Base-by-base conservation (phyloP, 2,329 filamentous ascomycete genomes). In the Fusarium subtropicale region DNA sequence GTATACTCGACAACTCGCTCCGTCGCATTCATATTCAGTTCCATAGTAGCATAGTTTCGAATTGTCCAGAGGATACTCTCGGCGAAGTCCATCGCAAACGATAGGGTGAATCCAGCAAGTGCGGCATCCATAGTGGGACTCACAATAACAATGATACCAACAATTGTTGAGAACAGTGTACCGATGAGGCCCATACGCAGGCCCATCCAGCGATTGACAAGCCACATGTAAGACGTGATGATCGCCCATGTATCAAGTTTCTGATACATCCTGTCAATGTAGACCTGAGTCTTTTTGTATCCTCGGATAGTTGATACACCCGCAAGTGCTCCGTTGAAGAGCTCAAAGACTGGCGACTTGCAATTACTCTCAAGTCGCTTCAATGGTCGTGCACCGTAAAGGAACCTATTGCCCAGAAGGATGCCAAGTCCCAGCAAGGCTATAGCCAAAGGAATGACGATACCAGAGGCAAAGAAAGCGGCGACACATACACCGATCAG, bases 301-400 rank as follows among this genome's bases (percentile, higher is more conserved):
- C 91, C 90, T 15, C 92, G 88, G 54, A 96, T 92, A 0, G 92
- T 94, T 2, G 88, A 84, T 20, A 96, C 87, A 7, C 92, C 92
- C 0, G 87, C 86, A 12, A 95, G 84, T 1, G 91, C 88, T 2
- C 91, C 89, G 13, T 90, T 90, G 72, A 95, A 94, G 66, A 92
- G 89, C 76, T 95, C 92, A 71, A 93, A 94, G 1, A 95, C 88
- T 0, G 92, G 92, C 0, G 90, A 92, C 78, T 93, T 94, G 57
- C 88, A 87, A 5, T 86, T 92, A 68, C 90, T 92, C 77, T 95
- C 92, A 2, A 95, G 85, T 7, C 92, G 85, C 80, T 94, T 95
- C 64, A 91, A 85, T 33, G 93, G 91, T 39, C 92, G 85, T 0
- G 92, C 91, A 2, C 87, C 91, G n/a, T 85, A 80, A 8, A 96